Evolutionary conservation across 306 rosid species (phyloP), one percentile per base, ranked within the genome.

Genomic region (Begonia fuchsioides): DNA sequence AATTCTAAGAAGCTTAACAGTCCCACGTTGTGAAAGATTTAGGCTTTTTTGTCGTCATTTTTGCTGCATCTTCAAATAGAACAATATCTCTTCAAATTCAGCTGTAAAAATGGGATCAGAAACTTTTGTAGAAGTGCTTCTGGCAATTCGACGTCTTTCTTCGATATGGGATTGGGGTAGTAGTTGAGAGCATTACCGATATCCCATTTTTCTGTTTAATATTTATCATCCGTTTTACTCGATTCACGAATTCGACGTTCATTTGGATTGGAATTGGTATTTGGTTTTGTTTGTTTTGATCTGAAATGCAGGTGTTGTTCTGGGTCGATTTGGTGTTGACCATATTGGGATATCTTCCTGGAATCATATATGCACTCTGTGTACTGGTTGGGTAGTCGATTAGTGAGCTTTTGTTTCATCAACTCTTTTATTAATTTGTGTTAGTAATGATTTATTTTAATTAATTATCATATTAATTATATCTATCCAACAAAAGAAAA

Each of bases 131-230:
- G 83, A 82, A 68, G 65, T 75, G 6, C 47, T 78, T 46, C 32
- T 82, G 26, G 93, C 87, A 49, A 68, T 82, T 15, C 2, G 93
- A 87, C 9, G 87, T 78, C 44, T 75, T 78, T 68, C 87, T 82
- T 44, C 78, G 87, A 52, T 78, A 67, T 57, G 87, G 83, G 56
- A 75, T 70, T 48, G 83, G 69, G 18, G 87, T 82, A 68, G 43
- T 10, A 68, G 43, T 10, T 10, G 32, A 20, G 32, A 20, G 5
- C 32, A 20, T 20, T 2, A 1, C 18, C 47, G n/a, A n/a, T n/a
- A 13, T 38, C 12, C 12, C 39, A 17, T 9, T n/a, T 16, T 14
- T 46, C 8, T 2, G 4, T 19, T 19, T 5, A 8, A 26, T 5
- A 26, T 26, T 26, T 4, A 26, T 26, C 35, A 26, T 26, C 35